Base-by-base conservation (phyloP, 129 eudicot species). In the Gnaphalium uliginosum region DNA sequence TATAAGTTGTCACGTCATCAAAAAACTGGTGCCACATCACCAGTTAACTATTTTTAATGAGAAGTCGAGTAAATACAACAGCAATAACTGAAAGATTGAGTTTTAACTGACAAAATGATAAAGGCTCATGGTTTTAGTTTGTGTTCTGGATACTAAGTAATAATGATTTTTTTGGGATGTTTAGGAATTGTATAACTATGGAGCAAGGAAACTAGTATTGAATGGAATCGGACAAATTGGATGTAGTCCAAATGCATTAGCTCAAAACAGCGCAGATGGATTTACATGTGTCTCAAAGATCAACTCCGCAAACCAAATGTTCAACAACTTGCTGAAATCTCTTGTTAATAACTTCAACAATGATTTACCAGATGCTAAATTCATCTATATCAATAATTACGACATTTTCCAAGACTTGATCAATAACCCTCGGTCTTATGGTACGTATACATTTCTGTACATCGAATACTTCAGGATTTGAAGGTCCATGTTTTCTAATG, bases 161-260 rank as follows among this genome's bases (percentile, higher is more conserved):
- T 35, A 22, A 3, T 30, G 14, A 19, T 26, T 6, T 56, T 30
- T 30, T 72, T 50, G 57, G 70, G 37, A 59, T 2, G 6, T 80
- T 11, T 75, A 92, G 98, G 71, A 76, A 10, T 43, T 93, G 85
- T 88, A 90, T 80, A 81, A 81, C 69, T 85, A 79, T 76, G 98
- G 98, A 54, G 98, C 98, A 71, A 88, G 98, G 77, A 90, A 94
- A 76, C 30, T 94, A 21, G 97, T 70, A 13, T 50, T 94, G 79
- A 81, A 78, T 19, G 97, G 98, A 39, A 72, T 94, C 27, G 98
- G 98, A 25, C 98, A 94, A 72, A 94, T 94, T 27, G 98, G 98
- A 7, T 94, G 98, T 79, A 88, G 97, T 83, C 98, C 98, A 68
- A 94, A 92, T 29, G 93, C 88, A 14, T 58, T 92, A 76, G 89